Percentiles rank a stretch among this genome's conserved stretches.
Conservation (phyloP, 2,329 filamentous ascomycete species). For the Cytospora schulzeri region DNA sequence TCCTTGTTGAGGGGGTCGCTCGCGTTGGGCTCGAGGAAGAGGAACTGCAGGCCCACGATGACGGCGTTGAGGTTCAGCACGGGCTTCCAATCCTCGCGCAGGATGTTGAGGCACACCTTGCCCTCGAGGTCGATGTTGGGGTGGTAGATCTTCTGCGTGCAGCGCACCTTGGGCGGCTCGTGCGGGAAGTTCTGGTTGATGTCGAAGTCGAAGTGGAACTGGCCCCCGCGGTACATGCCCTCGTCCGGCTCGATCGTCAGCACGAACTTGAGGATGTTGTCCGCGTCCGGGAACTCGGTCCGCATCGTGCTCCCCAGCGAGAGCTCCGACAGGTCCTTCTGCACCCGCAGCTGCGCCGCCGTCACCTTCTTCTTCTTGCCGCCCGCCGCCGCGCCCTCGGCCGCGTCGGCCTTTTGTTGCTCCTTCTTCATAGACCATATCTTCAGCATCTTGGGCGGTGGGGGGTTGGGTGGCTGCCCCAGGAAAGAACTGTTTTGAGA, state of each 20-base stretch:
- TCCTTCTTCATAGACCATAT: constrained; percentile 99
- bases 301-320: constrained; percentile 79
- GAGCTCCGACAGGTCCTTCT: constrained; percentile 87
- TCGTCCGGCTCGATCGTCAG: constrained; percentile 84
- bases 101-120: constrained; percentile 96
- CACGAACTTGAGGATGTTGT: constrained; percentile 83
- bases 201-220: constrained; percentile 86
- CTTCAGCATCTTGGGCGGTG: constrained; percentile 79
- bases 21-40: constrained; percentile 97
- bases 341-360: constrained; percentile 89
- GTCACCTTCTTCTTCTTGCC: constrained; percentile 99
- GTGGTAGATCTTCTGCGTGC: constrained; percentile 97
- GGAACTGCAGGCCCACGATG: constrained; percentile 92
- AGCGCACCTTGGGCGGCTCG: constrained; percentile 96
- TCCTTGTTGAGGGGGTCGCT: constrained; percentile 98
- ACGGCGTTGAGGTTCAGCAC: constrained; percentile 96
- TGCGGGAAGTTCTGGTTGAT: constrained; percentile 97
- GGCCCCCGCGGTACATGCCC: constrained; percentile 83
- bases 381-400: constrained; percentile 64
- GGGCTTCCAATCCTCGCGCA: constrained; percentile 98
- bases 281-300: constrained; percentile 77
- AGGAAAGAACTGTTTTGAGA: background rate
- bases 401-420: constrained; percentile 91
- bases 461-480: constrained; percentile 16
- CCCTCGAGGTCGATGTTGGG: constrained; percentile 98